Evolutionary conservation across 2,329 filamentous ascomycete species (phyloP), one percentile per base, ranked within the genome.

Genomic region (Acephala macrosclerotiorum): DNA sequence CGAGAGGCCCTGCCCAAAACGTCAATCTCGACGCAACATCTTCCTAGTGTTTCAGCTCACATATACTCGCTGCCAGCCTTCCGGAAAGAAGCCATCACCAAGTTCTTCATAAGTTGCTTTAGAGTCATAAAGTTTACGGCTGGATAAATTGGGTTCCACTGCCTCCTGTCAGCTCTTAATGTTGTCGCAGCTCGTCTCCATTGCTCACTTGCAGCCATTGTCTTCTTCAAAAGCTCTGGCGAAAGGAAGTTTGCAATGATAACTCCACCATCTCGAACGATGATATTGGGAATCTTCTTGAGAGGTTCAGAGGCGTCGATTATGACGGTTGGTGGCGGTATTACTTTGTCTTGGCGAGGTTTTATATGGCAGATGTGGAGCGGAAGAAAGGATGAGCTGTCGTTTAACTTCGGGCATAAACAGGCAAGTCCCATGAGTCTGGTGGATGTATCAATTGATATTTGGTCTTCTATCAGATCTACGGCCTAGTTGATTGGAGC

Each of bases 81-180:
- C 38, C 38, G 38, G 38, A 42, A 42, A 42, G 38, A 42, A 42
- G 38, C 38, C 38, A n/a, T 42, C 38, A 42, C 38, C 38, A 42
- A 42, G 38, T 12, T 42, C 38, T 12, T 42, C 38, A 42, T 42
- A 12, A n/a, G 38, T 42, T 42, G 38, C 38, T 16, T n/a, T 42
- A 14, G 38, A 42, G 18, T 42, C 18, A 12, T 42, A 42, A 3
- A 42, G 12, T 14, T 42, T 42, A 14, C 38, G 38, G 12, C 38
- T n/a, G 14, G 38, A 14, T 4, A 42, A n/a, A 3, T 42, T 4
- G 3, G 38, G 38, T 12, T 42, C 38, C 12, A 5, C 38, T 42
- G 18, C 18, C 18, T 42, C 12, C 12, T 42, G 38, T 42, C 38
- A 42, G 12, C 12, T 6, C 4, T 12, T 5, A 16, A 12, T 4